These are phyloP conservation scores for Metschnikowia hibisci DNA, from an alignment of 805 yeast species.

Conservation along the genomic window DNA sequence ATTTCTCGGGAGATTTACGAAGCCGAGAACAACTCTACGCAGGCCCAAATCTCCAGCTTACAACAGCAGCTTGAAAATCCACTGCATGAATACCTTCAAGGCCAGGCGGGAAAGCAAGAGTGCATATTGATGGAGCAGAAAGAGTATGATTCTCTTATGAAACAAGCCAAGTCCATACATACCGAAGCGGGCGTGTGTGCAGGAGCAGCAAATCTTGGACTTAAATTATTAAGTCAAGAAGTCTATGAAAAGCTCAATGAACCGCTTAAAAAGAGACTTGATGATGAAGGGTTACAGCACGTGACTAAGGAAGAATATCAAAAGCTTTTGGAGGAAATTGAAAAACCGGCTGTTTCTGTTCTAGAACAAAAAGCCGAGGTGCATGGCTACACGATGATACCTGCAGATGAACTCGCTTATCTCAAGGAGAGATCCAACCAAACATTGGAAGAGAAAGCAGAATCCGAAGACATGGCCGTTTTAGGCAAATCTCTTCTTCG, in stretches of 20 bases:
- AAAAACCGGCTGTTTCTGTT: constrained; percentile 8
- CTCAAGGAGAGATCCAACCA: constrained; percentile 11
- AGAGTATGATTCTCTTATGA: constrained; percentile 10
- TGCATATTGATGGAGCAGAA: constrained; percentile 5
- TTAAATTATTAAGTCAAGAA: constrained; percentile 10
- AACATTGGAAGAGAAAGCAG: constrained; percentile 17
- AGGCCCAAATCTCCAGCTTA: not conserved
- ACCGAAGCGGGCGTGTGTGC: constrained; percentile 21
- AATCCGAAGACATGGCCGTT: constrained; percentile 14
- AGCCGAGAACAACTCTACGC: constrained; percentile 7
- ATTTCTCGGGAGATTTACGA: constrained; percentile 2
- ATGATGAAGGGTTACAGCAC: constrained; percentile 10
- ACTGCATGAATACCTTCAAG: constrained; percentile 12
- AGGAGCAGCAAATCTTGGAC: constrained; percentile 18
- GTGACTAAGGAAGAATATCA: constrained; percentile 10
- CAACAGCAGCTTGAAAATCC: constrained; percentile 8
- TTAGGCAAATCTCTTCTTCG: constrained; percentile 18
- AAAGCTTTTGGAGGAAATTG: constrained; percentile 2
- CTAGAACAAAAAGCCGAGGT: constrained; percentile 10
- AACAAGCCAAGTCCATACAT: constrained; percentile 16
- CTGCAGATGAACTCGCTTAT: constrained; percentile 11
- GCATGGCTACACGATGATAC: constrained; percentile 8
- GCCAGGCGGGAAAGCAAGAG: constrained; percentile 4
- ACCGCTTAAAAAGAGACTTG: constrained; percentile 11
- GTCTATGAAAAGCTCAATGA: not conserved